Percentiles rank a stretch among this genome's conserved stretches.
Conservation (phyloP, 2,329 filamentous ascomycete species). For the Botrytis tulipae region DNA sequence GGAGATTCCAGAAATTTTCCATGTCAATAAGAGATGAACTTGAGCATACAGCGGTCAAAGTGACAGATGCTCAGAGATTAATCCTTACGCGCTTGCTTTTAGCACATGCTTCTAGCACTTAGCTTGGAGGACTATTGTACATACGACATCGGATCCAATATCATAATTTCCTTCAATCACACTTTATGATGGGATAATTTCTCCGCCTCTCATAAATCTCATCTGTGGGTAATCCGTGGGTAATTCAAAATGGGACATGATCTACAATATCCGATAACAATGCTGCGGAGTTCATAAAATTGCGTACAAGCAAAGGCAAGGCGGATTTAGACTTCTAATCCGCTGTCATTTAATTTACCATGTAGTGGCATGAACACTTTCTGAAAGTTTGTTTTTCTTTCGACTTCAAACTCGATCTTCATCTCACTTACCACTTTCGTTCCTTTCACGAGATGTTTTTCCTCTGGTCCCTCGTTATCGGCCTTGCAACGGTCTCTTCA, state of each 20-base stretch:
- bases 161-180: background rate
- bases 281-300: no score
- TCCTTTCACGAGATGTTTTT: slow-evolving; percentile 18
- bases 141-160: background rate
- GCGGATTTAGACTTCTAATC: slow-evolving; percentile 6
- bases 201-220: background rate
- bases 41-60: background rate
- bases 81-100: background rate
- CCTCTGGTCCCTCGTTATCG: slow-evolving; percentile 16
- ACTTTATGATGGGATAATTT: background rate
- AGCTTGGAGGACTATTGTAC: background rate
- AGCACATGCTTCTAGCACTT: background rate
- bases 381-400: slow-evolving; percentile 5
- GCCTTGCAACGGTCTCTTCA: slow-evolving; percentile 15
- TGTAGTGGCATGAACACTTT: slow-evolving; percentile 2
- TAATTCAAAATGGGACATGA: slow-evolving; percentile 2
- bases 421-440: background rate
- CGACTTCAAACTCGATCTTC: background rate
- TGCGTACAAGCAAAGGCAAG: background rate
- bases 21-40: background rate
- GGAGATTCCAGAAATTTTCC: background rate
- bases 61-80: background rate
- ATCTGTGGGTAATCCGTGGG: background rate
- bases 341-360: background rate
- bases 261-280: background rate